Conservation (phyloP, 257 asterid species). For the Solanum raphanifolium region DNA sequence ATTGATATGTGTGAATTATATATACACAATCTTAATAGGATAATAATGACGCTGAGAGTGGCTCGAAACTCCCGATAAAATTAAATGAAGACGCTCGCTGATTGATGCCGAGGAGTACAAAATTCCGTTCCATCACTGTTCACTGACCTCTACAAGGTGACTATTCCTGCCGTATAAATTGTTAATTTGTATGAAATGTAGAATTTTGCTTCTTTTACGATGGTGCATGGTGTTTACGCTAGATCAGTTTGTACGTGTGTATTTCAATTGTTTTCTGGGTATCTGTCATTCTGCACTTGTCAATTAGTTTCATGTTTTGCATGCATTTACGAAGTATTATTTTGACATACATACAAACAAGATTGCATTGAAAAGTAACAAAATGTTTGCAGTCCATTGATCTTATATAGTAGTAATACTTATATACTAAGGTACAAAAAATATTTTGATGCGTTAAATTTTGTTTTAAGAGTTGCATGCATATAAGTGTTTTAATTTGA, state of each 20-base stretch:
- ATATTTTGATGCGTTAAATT: background rate
- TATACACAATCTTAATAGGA: background rate
- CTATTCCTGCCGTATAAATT: background rate
- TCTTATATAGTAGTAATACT: no score
- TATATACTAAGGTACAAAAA: no score
- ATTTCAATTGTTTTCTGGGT: background rate
- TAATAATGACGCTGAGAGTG: background rate
- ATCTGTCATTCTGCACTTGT: background rate
- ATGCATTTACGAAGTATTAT: background rate
- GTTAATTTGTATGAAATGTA: no score
- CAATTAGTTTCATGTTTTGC: background rate
- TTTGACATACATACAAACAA: background rate
- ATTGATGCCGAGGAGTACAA: background rate
- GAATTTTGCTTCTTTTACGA: background rate
- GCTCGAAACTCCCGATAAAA: background rate
- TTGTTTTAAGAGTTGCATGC: background rate
- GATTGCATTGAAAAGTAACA: background rate
- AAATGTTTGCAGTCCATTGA: background rate
- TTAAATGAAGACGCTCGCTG: background rate
- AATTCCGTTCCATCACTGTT: background rate
- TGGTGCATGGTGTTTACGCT: background rate
- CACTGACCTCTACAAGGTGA: background rate
- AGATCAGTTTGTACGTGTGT: background rate
- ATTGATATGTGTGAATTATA: background rate
- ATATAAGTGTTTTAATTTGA: background rate